Conservation (phyloP, 2,329 filamentous ascomycete species). For the Penicillium polonicum region DNA sequence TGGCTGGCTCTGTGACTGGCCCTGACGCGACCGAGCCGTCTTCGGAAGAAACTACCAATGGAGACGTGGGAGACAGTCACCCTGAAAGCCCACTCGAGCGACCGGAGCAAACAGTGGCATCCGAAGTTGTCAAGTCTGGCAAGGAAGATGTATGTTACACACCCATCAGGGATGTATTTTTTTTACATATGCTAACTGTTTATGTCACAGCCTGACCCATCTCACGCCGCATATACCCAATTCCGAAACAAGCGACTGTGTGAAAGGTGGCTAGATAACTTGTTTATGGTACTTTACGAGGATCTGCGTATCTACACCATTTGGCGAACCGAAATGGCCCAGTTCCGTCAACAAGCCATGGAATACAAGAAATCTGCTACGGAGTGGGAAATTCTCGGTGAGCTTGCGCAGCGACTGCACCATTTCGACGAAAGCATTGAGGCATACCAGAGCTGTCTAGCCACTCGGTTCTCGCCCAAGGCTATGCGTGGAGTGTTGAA, state of each 20-base stretch:
- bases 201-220: constrained; percentile 55
- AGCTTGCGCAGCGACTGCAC: constrained; percentile 87
- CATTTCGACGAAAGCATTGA: constrained; percentile 89
- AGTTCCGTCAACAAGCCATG: constrained; percentile 88
- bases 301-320: constrained; percentile 98
- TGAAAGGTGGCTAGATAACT: constrained; percentile 94
- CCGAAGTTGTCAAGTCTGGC: constrained; percentile 73
- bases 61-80: constrained; percentile 28
- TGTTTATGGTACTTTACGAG: constrained; percentile 99
- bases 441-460: constrained; percentile 84
- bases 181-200: constrained; percentile 17
- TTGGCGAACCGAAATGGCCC: constrained; percentile 96
- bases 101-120: constrained; percentile 74
- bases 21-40: constrained; percentile 21
- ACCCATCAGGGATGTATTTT: not conserved
- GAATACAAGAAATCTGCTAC: constrained; percentile 96
- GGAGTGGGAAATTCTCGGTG: constrained; percentile 97
- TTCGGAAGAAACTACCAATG: constrained; percentile 32
- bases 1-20: constrained; percentile 26
- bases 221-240: constrained; percentile 75
- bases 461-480: constrained; percentile 88
- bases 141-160: constrained; percentile 62
- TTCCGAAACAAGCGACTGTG: constrained; percentile 97
- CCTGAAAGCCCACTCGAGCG: constrained; percentile 62
- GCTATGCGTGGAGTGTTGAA: constrained; percentile 82